A percentile compares a stretch with the other conserved stretches of the same genome.
phyloP scores from a whole-genome alignment of 176 grass and related monocot genomes.

The Eragrostis curvula region DNA sequence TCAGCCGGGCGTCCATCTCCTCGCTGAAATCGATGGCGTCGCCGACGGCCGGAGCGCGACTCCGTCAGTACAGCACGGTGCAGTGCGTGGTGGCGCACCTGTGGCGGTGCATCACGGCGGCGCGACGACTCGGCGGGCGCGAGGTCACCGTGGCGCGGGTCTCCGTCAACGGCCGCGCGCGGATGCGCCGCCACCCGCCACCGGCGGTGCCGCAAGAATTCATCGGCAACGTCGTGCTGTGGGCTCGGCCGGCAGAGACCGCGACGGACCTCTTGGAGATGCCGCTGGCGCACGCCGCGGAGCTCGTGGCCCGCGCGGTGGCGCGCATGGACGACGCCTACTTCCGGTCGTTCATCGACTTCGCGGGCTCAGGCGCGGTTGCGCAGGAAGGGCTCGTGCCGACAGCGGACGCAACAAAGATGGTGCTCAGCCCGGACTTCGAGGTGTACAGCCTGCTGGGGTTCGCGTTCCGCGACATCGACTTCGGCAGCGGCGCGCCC shows the following conservation, averaged over 20 bases:
- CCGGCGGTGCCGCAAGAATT: background rate
- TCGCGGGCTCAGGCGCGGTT: conserved; percentile 30
- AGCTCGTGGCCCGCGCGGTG: conserved; percentile 3
- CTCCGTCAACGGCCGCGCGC: conserved; percentile 10
- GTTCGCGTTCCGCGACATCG: no score
- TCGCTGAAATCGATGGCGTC: background rate
- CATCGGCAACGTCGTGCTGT: conserved; percentile 25
- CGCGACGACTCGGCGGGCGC: background rate
- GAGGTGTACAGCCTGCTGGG: conserved; percentile 19
- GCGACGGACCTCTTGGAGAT: background rate
- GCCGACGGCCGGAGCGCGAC: background rate
- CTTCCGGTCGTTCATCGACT: conserved; percentile 36
- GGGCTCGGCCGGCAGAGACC: background rate
- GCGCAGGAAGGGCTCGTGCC: conserved; percentile 40
- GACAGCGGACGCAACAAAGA: conserved; percentile 23
- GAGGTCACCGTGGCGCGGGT: background rate
- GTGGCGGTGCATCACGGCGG: background rate
- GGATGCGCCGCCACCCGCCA: background rate
- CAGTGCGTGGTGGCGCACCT: conserved; percentile 24
- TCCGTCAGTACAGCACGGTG: background rate
- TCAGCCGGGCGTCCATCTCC: background rate
- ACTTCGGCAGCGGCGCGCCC: no score
- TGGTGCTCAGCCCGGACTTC: background rate
- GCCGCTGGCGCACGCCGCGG: background rate
- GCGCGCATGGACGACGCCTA: conserved; percentile 2